Conservation (phyloP, 345 rosid genomes). For the Raphanus raphanistrum region DNA sequence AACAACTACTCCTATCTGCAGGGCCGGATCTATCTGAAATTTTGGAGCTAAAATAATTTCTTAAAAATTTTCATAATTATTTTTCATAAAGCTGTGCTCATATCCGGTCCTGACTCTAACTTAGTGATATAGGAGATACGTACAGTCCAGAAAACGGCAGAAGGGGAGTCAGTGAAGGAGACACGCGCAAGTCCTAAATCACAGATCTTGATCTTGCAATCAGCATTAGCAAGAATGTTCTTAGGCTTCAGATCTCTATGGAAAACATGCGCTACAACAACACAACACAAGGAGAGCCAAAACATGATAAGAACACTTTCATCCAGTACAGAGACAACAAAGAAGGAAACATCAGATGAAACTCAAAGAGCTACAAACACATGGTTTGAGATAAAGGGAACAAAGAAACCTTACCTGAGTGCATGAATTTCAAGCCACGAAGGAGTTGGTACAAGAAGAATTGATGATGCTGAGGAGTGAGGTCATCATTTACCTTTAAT, state of each 20-base stretch:
- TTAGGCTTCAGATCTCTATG: conserved; percentile 96
- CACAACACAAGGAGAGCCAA: neutral
- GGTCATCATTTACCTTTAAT: conserved; percentile 81
- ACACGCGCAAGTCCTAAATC: conserved; percentile 98
- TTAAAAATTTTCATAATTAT: too few relatives aligned
- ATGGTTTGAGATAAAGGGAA: conserved; percentile 5
- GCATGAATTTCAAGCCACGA: conserved; percentile 88
- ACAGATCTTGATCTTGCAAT: conserved; percentile 96
- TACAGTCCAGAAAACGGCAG: conserved; percentile 99
- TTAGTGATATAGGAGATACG: conserved; percentile 35
- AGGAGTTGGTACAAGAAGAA: conserved; percentile 99
- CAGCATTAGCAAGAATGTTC: conserved; percentile 95
- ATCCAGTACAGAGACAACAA: neutral
- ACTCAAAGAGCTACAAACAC: conserved; percentile 8
- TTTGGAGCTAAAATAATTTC: too few relatives aligned
- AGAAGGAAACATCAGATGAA: neutral
- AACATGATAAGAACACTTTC: neutral
- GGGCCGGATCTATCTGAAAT: too few relatives aligned
- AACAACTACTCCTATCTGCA: neutral
- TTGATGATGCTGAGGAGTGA: conserved; percentile 88
- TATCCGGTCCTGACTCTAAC: neutral
- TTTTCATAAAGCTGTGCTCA: too few relatives aligned
- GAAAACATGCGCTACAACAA: conserved; percentile 67
- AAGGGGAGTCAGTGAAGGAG: conserved; percentile 85
- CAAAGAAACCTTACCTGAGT: conserved; percentile 63